Base-by-base conservation (phyloP, 2,329 filamentous ascomycete species). In the Penicillium sp. region DNA sequence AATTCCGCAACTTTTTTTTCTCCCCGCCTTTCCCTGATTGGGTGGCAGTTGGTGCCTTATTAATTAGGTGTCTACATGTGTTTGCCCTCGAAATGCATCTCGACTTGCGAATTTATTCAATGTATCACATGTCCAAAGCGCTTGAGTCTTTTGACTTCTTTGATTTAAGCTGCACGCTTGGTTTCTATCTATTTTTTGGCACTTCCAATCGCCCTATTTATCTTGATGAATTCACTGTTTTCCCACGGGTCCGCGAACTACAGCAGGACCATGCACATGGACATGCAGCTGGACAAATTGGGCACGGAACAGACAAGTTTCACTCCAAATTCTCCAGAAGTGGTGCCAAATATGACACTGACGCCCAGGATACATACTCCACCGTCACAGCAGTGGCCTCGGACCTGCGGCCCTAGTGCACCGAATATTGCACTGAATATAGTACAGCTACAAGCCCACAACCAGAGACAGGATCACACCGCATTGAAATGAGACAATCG, bases 1-100 rank as follows among this genome's bases (percentile, higher is more conserved):
- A 63, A 65, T 63, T 61, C 61, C 58, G 61, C 58, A 61, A 65
- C 57, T 62, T 65, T 66, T 65, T 65, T 65, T 60, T 56, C 60
- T 43, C 49, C 49, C 63, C 63, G 62, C 58, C 57, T 58, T 65
- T 63, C 45, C 63, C 58, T 43, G 25, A 58, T 64, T 41, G 22
- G 58, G 56, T n/a, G 53, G 29, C 44, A 14, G 18, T 27, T 11
- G 0, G 0, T 54, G 53, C 55, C 58, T 58, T 6, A 6, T 0
- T 20, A 11, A 5, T 27, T 5, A 47, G 57, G 58, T 51, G 42
- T 6, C 18, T n/a, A 22, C 26, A 14, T 25, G 15, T 25, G 35
- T 51, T 29, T 40, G n/a, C 47, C 40, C 22, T 49, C 18, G 15
- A 45, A 15, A 37, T 18, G 7, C n/a, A 18, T 11, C 9, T 37